Percentiles rank a stretch among this genome's conserved stretches.
Evolutionary conservation across 2,329 filamentous ascomycete species (phyloP).

Genomic region (Aschersonia sp.): DNA sequence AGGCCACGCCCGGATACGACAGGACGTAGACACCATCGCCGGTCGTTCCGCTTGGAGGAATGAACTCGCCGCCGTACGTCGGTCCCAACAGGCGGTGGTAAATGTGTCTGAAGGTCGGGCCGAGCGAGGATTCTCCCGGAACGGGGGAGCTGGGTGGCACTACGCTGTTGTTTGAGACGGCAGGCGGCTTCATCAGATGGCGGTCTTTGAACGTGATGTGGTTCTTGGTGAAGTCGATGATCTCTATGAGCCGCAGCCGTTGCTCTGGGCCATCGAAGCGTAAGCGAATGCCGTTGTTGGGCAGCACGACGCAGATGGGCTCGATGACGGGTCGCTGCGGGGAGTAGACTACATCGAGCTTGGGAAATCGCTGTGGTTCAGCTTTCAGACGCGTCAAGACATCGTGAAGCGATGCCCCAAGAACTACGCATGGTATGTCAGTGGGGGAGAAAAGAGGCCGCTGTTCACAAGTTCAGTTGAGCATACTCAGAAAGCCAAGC

Average conservation of each 20-base stretch:
- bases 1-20: conserved; percentile 88
- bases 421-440: conserved; percentile 33
- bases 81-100: conserved; percentile 90
- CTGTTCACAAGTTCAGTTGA: not conserved
- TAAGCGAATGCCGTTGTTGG: conserved; percentile 74
- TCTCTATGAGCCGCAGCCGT: conserved; percentile 76
- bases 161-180: conserved; percentile 13
- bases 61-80: conserved; percentile 86
- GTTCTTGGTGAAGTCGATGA: conserved; percentile 78
- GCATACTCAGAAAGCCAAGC: conserved; percentile 42
- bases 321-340: conserved; percentile 58
- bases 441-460: not conserved
- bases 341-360: conserved; percentile 72
- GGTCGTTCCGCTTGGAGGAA: conserved; percentile 37
- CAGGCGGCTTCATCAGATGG: conserved; percentile 56
- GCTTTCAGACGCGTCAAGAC: conserved; percentile 77
- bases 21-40: conserved; percentile 67
- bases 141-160: conserved; percentile 18
- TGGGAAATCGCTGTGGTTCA: conserved; percentile 68
- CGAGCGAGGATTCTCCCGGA: conserved; percentile 23
- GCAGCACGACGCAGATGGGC: conserved; percentile 61
- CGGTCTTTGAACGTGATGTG: conserved; percentile 67
- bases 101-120: conserved; percentile 74
- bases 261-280: conserved; percentile 93
- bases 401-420: conserved; percentile 86